Conservation (phyloP, 1,139 yeast species). For the Nakaseomyces delphensis region DNA sequence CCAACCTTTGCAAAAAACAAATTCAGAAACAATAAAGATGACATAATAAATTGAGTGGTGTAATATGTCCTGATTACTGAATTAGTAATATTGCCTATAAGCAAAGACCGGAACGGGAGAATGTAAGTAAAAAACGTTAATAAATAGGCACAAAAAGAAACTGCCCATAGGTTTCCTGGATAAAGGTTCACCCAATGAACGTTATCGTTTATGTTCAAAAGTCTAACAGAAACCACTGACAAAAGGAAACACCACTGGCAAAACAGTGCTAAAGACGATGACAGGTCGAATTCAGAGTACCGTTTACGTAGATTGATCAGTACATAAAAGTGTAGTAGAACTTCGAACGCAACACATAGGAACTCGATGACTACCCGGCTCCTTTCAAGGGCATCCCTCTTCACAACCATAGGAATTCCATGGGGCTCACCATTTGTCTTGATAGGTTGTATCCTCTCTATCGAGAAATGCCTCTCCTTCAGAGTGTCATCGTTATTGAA, state of each 20-base stretch:
- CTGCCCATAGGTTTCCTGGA: constrained; percentile 51
- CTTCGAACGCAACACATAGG: constrained; percentile 39
- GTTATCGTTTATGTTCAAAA: constrained; percentile 39
- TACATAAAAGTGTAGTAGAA: constrained; percentile 36
- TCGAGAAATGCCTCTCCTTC: constrained; percentile 22
- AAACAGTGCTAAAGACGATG: constrained; percentile 34
- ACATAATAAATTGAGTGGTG: constrained; percentile 40
- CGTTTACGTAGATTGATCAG: constrained; percentile 38
- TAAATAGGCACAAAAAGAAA: constrained; percentile 53
- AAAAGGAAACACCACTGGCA: constrained; percentile 5
- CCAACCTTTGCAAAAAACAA: constrained; percentile 58
- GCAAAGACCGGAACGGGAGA: constrained; percentile 57
- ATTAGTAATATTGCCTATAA: constrained; percentile 39
- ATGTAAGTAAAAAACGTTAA: constrained; percentile 45
- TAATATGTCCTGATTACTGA: constrained; percentile 36
- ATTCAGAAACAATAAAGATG: constrained; percentile 39
- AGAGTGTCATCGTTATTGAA: constrained; percentile 9
- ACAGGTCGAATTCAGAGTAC: constrained; percentile 21
- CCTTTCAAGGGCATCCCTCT: constrained; percentile 43
- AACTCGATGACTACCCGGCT: constrained; percentile 45
- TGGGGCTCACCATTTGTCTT: constrained; percentile 20
- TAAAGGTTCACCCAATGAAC: constrained; percentile 20
- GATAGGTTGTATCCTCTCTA: constrained; percentile 15
- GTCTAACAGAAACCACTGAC: constrained; percentile 9
- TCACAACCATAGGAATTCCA: constrained; percentile 30